Evolutionary conservation across 352 stramenopile species (phyloP).

Genomic region (Globisporangium irregulare): DNA sequence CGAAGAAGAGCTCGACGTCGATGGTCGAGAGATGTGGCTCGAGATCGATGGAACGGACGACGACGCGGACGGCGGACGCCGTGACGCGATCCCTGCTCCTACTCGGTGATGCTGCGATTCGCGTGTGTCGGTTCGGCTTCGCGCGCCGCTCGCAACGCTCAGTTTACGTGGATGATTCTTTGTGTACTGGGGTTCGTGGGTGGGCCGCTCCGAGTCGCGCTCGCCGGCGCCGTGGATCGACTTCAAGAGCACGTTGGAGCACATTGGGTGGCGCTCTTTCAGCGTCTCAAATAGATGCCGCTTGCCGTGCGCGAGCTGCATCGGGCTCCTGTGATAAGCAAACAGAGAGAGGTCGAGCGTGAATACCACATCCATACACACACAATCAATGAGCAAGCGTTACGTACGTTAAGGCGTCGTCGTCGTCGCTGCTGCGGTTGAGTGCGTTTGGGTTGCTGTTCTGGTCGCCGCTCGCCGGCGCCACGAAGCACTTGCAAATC

Average conservation of each 20-base stretch:
- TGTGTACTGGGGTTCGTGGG: constrained; percentile 1
- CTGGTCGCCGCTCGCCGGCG: constrained; percentile 7
- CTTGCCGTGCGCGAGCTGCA: constrained; percentile 14
- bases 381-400: background rate
- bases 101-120: background rate
- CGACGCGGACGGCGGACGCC: constrained; percentile 3
- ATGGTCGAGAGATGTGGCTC: constrained; percentile 13
- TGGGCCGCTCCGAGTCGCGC: background rate
- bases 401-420: constrained; percentile 9
- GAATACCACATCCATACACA: background rate
- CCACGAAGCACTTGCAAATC: constrained; percentile 18
- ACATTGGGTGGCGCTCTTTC: constrained; percentile 16
- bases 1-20: background rate
- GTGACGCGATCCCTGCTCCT: background rate
- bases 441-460: constrained; percentile 8
- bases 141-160: background rate
- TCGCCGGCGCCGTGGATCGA: constrained; percentile 7
- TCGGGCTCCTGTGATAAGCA: constrained; percentile 4
- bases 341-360: background rate
- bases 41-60: constrained; percentile 10
- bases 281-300: constrained; percentile 20
- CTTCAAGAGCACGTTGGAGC: constrained; percentile 10
- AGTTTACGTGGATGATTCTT: background rate
- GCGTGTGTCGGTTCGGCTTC: constrained; percentile 7
- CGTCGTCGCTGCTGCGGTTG: background rate